phyloP scores from a whole-genome alignment of 768 basidiomycete genomes.

The Lactarius evosmus region DNA sequence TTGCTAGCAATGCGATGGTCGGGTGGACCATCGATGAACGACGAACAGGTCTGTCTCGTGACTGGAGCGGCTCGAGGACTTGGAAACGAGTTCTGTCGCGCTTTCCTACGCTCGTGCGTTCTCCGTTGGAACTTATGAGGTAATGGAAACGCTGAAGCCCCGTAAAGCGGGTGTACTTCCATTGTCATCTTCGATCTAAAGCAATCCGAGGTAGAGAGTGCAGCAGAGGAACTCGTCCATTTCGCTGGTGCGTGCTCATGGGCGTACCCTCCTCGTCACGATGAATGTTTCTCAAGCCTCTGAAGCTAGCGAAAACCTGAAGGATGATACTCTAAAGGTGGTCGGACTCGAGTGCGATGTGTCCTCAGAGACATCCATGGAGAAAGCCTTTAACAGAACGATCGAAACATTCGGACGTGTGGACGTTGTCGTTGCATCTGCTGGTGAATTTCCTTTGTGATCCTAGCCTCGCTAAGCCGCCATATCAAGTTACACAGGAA shows the following conservation, averaged over 20 bases:
- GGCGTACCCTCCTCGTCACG: conserved; percentile 28
- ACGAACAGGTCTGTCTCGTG: conserved; percentile 74
- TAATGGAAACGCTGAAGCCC: neutral
- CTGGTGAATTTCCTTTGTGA: conserved; percentile 51
- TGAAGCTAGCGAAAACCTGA: conserved; percentile 53
- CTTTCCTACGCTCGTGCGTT: conserved; percentile 79
- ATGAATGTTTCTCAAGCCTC: conserved; percentile 32
- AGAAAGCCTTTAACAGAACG: conserved; percentile 64
- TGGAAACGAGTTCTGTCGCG: conserved; percentile 86
- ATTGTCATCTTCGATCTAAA: conserved; percentile 83
- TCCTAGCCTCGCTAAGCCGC: neutral
- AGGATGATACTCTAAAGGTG: conserved; percentile 56
- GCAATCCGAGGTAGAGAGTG: conserved; percentile 58
- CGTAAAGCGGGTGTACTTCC: conserved; percentile 67
- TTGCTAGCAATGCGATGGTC: neutral
- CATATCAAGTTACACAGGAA: conserved; percentile 45
- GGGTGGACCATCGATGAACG: neutral
- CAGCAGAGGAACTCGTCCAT: conserved; percentile 64
- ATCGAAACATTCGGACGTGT: conserved; percentile 65
- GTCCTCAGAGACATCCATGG: conserved; percentile 73
- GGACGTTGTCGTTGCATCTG: conserved; percentile 84
- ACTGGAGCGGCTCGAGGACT: conserved; percentile 93
- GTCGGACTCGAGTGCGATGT: conserved; percentile 87
- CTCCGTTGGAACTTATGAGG: conserved; percentile 17
- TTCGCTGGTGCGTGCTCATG: conserved; percentile 45